Base-by-base conservation (phyloP, 495 filamentous ascomycete species). In the Hyaloscypha finlandica region DNA sequence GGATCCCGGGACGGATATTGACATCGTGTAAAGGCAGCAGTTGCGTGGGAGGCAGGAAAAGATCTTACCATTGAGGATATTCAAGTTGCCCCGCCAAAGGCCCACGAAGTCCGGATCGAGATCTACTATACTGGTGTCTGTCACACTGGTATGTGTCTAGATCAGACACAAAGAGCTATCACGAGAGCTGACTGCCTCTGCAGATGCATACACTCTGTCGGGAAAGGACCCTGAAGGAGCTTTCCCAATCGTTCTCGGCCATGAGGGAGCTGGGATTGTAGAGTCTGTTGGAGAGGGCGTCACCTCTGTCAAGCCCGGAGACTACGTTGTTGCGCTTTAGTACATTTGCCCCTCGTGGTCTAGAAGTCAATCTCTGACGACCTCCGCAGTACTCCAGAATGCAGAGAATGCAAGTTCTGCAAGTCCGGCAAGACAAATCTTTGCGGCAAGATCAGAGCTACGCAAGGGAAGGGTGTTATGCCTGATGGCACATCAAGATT, bases 401-500 rank as follows among this genome's bases (percentile, higher is more conserved):
- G 95, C 84, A 79, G 83, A 59, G 93, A 97, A 77, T 99, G 95
- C 89, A 99, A 99, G 81, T 98, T 99, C 88, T 99, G 95, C 89
- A 91, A 89, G 78, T 97, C 94, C 61, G 93, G 93, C 82, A 99
- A 99, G 89, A 99, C 95, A 72, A 99, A 99, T 81, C 92, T 99
- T 60, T 99, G 95, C 82, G 95, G 96, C 77, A 98, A 97, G 85
- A 99, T 99, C 81, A 91, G 95, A 71, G 92, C 93, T 33, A 99
- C 95, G 14, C 95, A 99, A 81, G 95, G 95, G 70, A 88, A 84
- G 75, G 95, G 95, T 77, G 91, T 98, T 61, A 97, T 99, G 94
- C 95, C 95, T 51, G 95, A 99, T 77, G 96, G 95, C 62, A 97
- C 96, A 71, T 92, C 92, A 54, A 92, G 95, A 59, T 98, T 99